Conservation (phyloP, 306 rosid species). For the Ammopiptanthus mongolicus region DNA sequence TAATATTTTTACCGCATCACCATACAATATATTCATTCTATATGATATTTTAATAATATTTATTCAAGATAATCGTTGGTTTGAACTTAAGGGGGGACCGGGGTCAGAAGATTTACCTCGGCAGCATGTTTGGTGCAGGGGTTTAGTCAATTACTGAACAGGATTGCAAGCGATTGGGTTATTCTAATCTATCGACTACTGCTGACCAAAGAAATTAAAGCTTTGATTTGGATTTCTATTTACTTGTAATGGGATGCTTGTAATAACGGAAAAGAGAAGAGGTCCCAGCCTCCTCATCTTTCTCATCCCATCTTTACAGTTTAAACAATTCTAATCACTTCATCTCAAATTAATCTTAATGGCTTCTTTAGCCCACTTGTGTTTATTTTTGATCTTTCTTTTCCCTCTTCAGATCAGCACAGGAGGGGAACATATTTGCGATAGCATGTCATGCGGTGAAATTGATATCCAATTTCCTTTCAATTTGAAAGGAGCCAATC, state of each 20-base stretch:
- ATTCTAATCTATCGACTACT: not conserved
- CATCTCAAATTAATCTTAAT: not conserved
- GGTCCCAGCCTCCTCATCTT: not conserved
- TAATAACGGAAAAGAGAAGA: not conserved
- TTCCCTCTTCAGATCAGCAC: not conserved
- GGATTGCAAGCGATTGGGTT: not conserved
- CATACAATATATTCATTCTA: no score
- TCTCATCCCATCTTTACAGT: not conserved
- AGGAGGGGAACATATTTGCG: not conserved
- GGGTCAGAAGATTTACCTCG: not conserved
- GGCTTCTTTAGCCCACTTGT: not conserved
- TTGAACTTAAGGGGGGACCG: not conserved
- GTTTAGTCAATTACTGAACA: not conserved
- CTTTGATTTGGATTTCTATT: not conserved
- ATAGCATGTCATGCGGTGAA: not conserved
- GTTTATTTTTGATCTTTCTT: not conserved
- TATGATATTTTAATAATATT: no score
- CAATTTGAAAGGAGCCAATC: not conserved
- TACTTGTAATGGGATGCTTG: not conserved
- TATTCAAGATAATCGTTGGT: no score
- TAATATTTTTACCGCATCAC: no score
- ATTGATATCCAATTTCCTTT: slow-evolving; percentile 24
- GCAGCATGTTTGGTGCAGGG: not conserved
- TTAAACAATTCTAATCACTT: not conserved
- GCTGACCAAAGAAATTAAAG: not conserved